Evolutionary conservation across 805 yeast species (phyloP), one percentile per base, ranked within the genome.

Genomic region (Yamadazyma insecticola): DNA sequence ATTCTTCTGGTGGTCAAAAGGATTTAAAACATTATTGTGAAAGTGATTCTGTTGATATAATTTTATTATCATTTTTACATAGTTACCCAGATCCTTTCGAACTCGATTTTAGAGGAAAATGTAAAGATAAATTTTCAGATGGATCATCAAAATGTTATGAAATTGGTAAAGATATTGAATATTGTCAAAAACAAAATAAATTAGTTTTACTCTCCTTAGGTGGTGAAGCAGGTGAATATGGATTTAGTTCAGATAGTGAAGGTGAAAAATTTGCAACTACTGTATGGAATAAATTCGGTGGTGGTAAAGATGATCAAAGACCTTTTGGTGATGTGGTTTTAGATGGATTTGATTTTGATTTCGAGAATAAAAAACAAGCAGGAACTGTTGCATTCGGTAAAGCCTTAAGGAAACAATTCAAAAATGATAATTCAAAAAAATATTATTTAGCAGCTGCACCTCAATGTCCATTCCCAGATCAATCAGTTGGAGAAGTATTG

Each of bases 311-410:
- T 20, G 33, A 38, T 14, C 53, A 54, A 33, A 59, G 76, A 48
- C 77, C 78, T 16, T 86, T 87, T 52, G 94, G 83, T 28, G 75
- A 70, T 45, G 67, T 89, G 6, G 72, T 87, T 27, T 62, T 84
- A 19, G 96, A 90, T 50, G 96, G 96, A 1, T 88, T 89, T 51
- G 79, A 84, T 45, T 70, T 76, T 39, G 96, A 88, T 51, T 63
- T 77, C 41, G 89, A 85, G 53, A 70, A 75, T 51, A 67, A 64
- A 31, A 55, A 67, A 35, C 67, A 70, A 30, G 61, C 65, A 1
- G 96, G 95, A n/a, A 82, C 80, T 48, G 72, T 76, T 22, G 74
- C 75, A 4, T 57, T 74, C 35, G 73, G 64, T 16, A 73, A 53
- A 0, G 51, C 36, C 14, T 50, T 57, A 25, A 47, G 51, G 41